These are phyloP conservation scores for Emergomyces africanus DNA, from an alignment of 2,329 filamentous ascomycete genomes.

Conservation along the genomic window DNA sequence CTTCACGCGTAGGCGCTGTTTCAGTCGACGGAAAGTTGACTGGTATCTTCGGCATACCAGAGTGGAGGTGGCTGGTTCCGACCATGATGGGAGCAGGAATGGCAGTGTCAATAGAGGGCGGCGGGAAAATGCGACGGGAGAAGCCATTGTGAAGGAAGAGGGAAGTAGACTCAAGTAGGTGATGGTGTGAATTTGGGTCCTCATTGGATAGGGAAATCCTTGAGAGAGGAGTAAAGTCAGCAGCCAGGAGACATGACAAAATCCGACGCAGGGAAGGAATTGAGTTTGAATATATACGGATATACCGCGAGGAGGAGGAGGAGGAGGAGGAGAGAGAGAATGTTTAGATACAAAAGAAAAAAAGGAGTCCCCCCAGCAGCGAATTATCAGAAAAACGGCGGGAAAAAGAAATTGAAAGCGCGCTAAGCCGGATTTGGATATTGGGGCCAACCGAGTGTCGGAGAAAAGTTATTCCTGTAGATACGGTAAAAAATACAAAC, in stretches of 20 bases:
- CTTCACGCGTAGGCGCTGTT: constrained; percentile 38
- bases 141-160: not conserved
- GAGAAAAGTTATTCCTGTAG: not conserved
- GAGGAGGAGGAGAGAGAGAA: not conserved
- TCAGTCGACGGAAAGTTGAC: constrained; percentile 38
- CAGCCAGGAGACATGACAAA: not conserved
- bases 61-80: constrained; percentile 16
- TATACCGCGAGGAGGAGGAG: not conserved
- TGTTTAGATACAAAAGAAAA: not conserved
- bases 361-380: too few species aligned
- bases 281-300: not conserved
- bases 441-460: not conserved
- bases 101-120: constrained; percentile 25
- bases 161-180: too few species aligned
- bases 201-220: not conserved
- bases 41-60: constrained; percentile 30
- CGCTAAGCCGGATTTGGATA: not conserved
- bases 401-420: not conserved
- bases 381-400: not conserved
- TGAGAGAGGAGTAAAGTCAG: not conserved
- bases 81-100: constrained; percentile 28
- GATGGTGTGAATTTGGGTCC: not conserved
- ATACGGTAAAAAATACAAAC: not conserved
- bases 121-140: constrained; percentile 4
- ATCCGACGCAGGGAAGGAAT: not conserved